Evolutionary conservation across 306 rosid genomes (phyloP), one percentile per base, ranked within the genome.

Genomic region (Acacia confusa): DNA sequence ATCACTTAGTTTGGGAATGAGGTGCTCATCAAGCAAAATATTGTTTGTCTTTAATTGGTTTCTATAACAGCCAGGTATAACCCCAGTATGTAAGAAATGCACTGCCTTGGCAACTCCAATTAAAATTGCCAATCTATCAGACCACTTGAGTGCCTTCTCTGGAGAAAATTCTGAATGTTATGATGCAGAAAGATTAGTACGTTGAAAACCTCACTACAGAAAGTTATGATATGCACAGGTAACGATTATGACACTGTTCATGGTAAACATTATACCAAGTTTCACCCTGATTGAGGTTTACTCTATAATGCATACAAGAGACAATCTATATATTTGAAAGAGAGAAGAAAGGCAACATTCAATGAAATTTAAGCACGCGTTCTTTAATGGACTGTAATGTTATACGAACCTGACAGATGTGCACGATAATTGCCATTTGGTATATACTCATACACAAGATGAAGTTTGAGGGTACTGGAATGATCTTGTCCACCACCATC

Each of bases 21-120:
- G 82, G 81, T 92, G 94, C 85, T 94, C 98, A 34, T 92, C 95
- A 61, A 94, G 90, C 83, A 94, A 82, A 76, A 94, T 71, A 69
- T 88, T 91, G 87, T 87, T 90, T 1, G 95, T 91, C 82, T 87
- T 91, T 71, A 94, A 77, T 57, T 80, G 84, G 85, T 94, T 91
- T 84, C 88, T 83, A 68, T 87, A 90, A 75, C 94, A 91, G 79
- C 94, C 94, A 1, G 97, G 97, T 76, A 89, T 90, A 41, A 87
- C 92, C 52, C 98, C 92, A 48, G 94, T 92, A 70, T 94, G 97
- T 36, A 94, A 88, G 79, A 89, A 92, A 76, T 94, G 89, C 71
- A 94, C 95, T 14, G 97, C 97, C 86, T 94, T 94, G 14, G 97
- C 97, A 60, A 94, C 84, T 84, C 98, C 98, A 48, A 90, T 91